These are phyloP conservation scores for Pleurostoma richardsiae DNA, from an alignment of 2,329 filamentous ascomycete genomes.

Conservation along the genomic window DNA sequence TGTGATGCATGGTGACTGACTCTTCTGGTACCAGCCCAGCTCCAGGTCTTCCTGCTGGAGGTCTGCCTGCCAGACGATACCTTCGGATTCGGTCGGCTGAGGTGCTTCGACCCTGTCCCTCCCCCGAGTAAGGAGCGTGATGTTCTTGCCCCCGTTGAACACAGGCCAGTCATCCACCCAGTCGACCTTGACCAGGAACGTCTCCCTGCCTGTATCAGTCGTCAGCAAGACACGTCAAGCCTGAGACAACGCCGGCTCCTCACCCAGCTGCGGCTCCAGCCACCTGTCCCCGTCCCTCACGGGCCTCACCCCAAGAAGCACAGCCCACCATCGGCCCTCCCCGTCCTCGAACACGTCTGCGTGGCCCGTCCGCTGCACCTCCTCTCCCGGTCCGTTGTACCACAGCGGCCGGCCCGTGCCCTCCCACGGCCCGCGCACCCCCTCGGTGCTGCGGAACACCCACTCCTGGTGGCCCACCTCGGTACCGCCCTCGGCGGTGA, in stretches of 20 bases:
- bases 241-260: background rate
- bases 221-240: constrained; percentile 1
- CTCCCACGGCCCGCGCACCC: constrained; percentile 45
- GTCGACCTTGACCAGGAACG: constrained; percentile 41
- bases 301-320: constrained; percentile 39
- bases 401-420: constrained; percentile 36
- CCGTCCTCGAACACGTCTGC: constrained; percentile 40
- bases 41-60: constrained; percentile 23
- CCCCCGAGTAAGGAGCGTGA: constrained; percentile 29
- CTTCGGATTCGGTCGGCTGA: constrained; percentile 23
- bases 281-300: constrained; percentile 18
- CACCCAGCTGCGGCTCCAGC: constrained; percentile 36
- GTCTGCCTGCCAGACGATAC: constrained; percentile 21
- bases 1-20: constrained; percentile 9
- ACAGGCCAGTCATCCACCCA: constrained; percentile 49
- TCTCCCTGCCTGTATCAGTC: constrained; percentile 33
- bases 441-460: constrained; percentile 37
- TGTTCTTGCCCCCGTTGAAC: constrained; percentile 39
- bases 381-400: constrained; percentile 38
- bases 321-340: constrained; percentile 40
- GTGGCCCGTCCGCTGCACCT: constrained; percentile 45
- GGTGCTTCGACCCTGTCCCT: constrained; percentile 13
- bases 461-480: constrained; percentile 47
- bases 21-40: constrained; percentile 33
- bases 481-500: constrained; percentile 34